phyloP scores from a whole-genome alignment of 2,329 filamentous ascomycete genomes.

The Zopfia rhizophila region DNA sequence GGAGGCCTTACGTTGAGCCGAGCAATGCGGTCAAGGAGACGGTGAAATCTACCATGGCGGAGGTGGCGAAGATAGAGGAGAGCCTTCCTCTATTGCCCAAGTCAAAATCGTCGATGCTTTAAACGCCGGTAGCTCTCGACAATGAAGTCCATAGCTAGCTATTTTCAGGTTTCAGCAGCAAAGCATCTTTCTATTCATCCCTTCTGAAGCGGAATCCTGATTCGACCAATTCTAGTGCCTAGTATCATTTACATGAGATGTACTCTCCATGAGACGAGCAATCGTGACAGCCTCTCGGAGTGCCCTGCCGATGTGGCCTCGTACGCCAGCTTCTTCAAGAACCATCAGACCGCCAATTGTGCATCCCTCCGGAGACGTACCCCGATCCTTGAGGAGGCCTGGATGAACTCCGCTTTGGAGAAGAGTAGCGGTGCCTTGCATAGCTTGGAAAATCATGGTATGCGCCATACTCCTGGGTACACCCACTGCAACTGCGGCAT shows the following conservation, averaged over 20 bases:
- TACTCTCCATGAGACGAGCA: slow-evolving; percentile 54
- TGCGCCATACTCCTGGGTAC: slow-evolving; percentile 36
- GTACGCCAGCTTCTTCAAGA: slow-evolving; percentile 42
- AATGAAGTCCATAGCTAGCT: no score
- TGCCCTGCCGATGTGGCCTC: slow-evolving; percentile 44
- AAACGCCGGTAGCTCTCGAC: no score
- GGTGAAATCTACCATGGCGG: slow-evolving; percentile 27
- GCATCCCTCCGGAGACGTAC: slow-evolving; percentile 44
- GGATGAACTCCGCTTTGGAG: slow-evolving; percentile 42
- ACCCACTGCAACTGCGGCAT: slow-evolving; percentile 42
- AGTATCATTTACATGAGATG: slow-evolving; percentile 57
- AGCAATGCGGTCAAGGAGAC: slow-evolving; percentile 19
- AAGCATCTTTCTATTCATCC: no score
- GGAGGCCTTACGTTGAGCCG: slow-evolving; percentile 29
- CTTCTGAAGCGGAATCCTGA: no score
- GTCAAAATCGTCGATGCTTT: no score
- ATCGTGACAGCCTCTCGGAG: slow-evolving; percentile 61
- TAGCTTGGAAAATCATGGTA: slow-evolving; percentile 44
- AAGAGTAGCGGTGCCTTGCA: slow-evolving; percentile 43
- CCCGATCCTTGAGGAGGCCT: slow-evolving; percentile 39
- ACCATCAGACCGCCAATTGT: slow-evolving; percentile 48
- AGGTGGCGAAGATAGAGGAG: slow-evolving; percentile 31
- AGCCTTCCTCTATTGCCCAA: slow-evolving; percentile 25
- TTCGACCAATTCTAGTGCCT: no score
- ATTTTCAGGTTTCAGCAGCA: no score